Percentiles rank a stretch among this genome's conserved stretches.
phyloP scores from a whole-genome alignment of 352 stramenopile genomes.

The Phytophthora sansomeana region DNA sequence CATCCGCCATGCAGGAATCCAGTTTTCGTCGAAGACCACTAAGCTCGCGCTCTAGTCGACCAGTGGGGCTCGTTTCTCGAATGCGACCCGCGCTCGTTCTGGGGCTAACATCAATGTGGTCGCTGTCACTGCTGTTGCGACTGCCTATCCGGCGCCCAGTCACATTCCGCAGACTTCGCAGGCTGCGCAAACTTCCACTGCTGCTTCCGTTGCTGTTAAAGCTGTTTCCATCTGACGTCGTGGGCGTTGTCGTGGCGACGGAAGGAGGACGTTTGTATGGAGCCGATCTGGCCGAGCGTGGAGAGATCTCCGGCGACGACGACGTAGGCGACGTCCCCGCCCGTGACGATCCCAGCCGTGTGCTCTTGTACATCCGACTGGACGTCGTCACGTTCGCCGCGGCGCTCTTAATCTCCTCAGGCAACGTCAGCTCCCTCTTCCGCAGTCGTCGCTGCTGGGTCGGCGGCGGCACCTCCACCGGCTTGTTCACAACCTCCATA shows the following conservation, averaged over 20 bases:
- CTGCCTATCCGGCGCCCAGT: slow-evolving; percentile 41
- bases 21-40: slow-evolving; percentile 61
- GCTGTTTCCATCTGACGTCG: slow-evolving; percentile 32
- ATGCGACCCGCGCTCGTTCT: slow-evolving; percentile 15
- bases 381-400: slow-evolving; percentile 17
- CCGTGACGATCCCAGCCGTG: slow-evolving; percentile 35
- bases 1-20: slow-evolving; percentile 59
- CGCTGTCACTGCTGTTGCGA: slow-evolving; percentile 36
- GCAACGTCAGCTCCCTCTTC: slow-evolving; percentile 49
- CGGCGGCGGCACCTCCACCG: slow-evolving; percentile 6
- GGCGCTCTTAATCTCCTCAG: slow-evolving; percentile 36
- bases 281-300: slow-evolving; percentile 38
- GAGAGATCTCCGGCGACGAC: slow-evolving; percentile 60
- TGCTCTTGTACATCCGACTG: slow-evolving; percentile 37
- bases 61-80: slow-evolving; percentile 27
- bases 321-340: slow-evolving; percentile 62
- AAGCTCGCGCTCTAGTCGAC: slow-evolving; percentile 65
- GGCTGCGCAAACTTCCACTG: slow-evolving; percentile 38
- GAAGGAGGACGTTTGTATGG: slow-evolving; percentile 43
- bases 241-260: slow-evolving; percentile 32
- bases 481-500: slow-evolving; percentile 10
- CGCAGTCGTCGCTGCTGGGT: slow-evolving; percentile 28
- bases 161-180: slow-evolving; percentile 34
- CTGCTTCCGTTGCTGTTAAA: slow-evolving; percentile 40
- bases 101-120: slow-evolving; percentile 30